These are phyloP conservation scores for Narthecium ossifragum DNA, from an alignment of 106 monocot genomes.

Conservation along the genomic window DNA sequence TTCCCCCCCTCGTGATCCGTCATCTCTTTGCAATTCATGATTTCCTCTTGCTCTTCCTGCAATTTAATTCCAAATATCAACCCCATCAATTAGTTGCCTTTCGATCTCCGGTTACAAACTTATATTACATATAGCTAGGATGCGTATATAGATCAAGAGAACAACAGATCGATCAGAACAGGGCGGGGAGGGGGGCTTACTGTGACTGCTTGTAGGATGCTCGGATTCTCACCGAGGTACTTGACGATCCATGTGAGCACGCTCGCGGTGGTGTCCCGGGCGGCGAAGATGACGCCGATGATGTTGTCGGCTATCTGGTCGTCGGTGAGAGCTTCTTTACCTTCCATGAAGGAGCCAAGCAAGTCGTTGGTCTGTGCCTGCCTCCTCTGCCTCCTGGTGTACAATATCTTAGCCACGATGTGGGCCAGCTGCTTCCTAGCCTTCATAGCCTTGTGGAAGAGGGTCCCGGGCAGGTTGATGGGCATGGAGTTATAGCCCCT, in stretches of 20 bases:
- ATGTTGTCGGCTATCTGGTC: conserved; percentile 87
- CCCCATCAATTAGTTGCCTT: not conserved
- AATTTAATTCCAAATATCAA: not conserved
- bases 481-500: conserved; percentile 98
- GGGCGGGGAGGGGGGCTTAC: no score
- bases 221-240: conserved; percentile 84
- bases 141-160: no score
- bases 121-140: no score
- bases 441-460: conserved; percentile 84
- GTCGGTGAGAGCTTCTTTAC: conserved; percentile 56
- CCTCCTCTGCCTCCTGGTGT: conserved; percentile 37
- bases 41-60: conserved; percentile 88
- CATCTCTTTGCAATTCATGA: conserved; percentile 35
- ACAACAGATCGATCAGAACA: no score
- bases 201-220: conserved; percentile 61
- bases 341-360: conserved; percentile 76
- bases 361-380: conserved; percentile 31
- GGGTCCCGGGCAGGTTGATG: conserved; percentile 84
- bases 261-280: conserved; percentile 87
- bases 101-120: no score
- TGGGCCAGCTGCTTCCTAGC: conserved; percentile 46
- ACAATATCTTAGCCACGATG: conserved; percentile 47
- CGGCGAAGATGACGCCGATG: conserved; percentile 92
- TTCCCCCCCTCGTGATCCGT: conserved; percentile 12
- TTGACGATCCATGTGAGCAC: conserved; percentile 96